These are phyloP conservation scores for Podaxis rugospora DNA, from an alignment of 768 basidiomycete species.

Conservation along the genomic window DNA sequence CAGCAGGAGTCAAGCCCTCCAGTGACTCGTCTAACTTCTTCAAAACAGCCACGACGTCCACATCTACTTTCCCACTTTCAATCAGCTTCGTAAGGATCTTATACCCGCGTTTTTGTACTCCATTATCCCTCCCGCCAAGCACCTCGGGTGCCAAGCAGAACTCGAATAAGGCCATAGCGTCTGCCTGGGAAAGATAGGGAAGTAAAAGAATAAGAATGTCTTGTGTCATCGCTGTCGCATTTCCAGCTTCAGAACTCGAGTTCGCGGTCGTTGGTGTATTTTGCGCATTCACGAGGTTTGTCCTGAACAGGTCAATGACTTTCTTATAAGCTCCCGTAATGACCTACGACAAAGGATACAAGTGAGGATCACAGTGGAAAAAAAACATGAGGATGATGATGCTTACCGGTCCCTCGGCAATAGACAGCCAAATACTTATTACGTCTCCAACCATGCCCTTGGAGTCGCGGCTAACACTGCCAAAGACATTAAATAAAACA, in stretches of 20 bases:
- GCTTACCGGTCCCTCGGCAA: conserved; percentile 67
- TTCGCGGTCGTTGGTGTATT: conserved; percentile 25
- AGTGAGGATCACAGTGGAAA: not conserved
- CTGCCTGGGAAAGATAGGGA: conserved; percentile 61
- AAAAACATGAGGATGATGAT: not conserved
- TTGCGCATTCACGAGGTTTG: conserved; percentile 46
- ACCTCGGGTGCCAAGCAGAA: conserved; percentile 66
- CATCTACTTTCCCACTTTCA: conserved; percentile 54
- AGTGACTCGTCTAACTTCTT: conserved; percentile 61
- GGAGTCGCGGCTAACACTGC: conserved; percentile 71
- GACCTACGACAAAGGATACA: not conserved
- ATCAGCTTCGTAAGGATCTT: conserved; percentile 75
- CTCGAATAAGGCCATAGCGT: conserved; percentile 62
- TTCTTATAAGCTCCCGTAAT: conserved; percentile 58
- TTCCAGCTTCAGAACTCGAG: conserved; percentile 34
- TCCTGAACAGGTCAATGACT: conserved; percentile 65
- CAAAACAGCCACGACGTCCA: conserved; percentile 56
- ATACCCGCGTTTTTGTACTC: conserved; percentile 94
- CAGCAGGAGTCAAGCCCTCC: conserved; percentile 68
- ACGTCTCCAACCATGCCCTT: conserved; percentile 83
- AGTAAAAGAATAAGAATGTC: conserved; percentile 86
- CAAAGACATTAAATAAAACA: conserved; percentile 96
- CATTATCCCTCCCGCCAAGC: conserved; percentile 75
- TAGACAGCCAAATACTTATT: conserved; percentile 79
- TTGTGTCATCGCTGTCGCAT: conserved; percentile 59